Evolutionary conservation across 2,329 filamentous ascomycete genomes (phyloP), one percentile per base, ranked within the genome.

Genomic region (Sclerotinia spermophila): DNA sequence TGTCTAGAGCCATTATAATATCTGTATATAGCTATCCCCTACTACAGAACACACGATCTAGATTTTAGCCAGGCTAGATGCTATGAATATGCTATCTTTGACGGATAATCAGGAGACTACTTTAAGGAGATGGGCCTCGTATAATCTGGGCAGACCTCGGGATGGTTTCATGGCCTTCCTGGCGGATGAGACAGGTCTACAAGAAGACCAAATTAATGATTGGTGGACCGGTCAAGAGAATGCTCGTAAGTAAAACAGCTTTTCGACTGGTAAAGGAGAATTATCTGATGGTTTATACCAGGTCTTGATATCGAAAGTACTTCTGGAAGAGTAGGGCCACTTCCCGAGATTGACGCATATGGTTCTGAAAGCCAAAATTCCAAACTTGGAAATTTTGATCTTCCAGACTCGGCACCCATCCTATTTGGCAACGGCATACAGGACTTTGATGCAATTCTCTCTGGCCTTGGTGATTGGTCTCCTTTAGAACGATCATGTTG

Each of bases 91-190:
- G 71, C 42, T 65, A 40, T 64, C 55, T 3, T 68, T 75, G 35
- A 73, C 66, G 11, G 69, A 68, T 45, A 69, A 72, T 0, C 74
- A 75, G 38, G 73, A 75, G 24, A 68, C 48, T 64, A 73, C 68
- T 10, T 61, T 75, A 27, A 66, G 38, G 1, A 65, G 59, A 15
- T 75, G 74, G 74, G 74, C 68, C 6, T 51, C 62, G 27, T 65
- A 60, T 15, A 48, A 71, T 24, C 69, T 71, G 24, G 73, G 71
- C 30, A 51, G 71, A 10, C 73, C 71, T 30, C 62, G 59, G 24
- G 65, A 72, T 24, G 64, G 56, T 6, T 66, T 48, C 33, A 71
- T 73, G 48, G 67, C 42, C 1, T 74, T 74, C 59, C 67, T 75
- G 5, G 42, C 58, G 21, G 64, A 30, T 10, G 69, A 73, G 55